Percentiles rank a stretch among this genome's conserved stretches.
phyloP scores from a whole-genome alignment of 345 rosid genomes.

The Corchorus olitorius region DNA sequence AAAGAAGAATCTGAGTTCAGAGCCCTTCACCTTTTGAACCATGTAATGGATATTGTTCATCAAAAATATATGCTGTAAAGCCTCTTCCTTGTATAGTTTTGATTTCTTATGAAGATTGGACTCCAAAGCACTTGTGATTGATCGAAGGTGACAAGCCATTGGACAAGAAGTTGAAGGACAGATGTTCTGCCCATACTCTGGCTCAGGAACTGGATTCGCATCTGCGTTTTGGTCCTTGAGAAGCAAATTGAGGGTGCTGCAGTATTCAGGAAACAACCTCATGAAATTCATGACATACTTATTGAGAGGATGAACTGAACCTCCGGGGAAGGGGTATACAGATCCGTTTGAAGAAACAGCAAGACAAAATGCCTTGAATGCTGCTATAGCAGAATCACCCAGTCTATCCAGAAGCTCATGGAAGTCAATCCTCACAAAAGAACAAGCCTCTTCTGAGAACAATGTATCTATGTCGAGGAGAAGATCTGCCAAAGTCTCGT shows the following conservation, averaged over 20 bases:
- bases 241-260: slow-evolving; percentile 51
- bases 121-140: slow-evolving; percentile 50
- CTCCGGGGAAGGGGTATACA: slow-evolving; percentile 44
- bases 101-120: slow-evolving; percentile 55
- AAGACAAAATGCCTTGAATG: slow-evolving; percentile 50
- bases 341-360: slow-evolving; percentile 52
- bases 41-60: slow-evolving; percentile 77
- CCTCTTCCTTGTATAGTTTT: slow-evolving; percentile 49
- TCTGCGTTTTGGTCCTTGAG: slow-evolving; percentile 45
- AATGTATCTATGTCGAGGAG: slow-evolving; percentile 51
- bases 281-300: slow-evolving; percentile 84
- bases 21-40: slow-evolving; percentile 71
- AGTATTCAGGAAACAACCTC: slow-evolving; percentile 54
- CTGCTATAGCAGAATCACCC: slow-evolving; percentile 42
- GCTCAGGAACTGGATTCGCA: slow-evolving; percentile 31
- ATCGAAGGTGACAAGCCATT: slow-evolving; percentile 53
- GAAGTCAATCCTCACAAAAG: slow-evolving; percentile 54
- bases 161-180: slow-evolving; percentile 50
- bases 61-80: slow-evolving; percentile 55
- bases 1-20: slow-evolving; percentile 60
- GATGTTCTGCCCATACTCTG: slow-evolving; percentile 33
- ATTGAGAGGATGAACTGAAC: slow-evolving; percentile 66
- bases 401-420: slow-evolving; percentile 46
- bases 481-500: slow-evolving; percentile 54
- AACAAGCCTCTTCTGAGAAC: slow-evolving; percentile 50